Percentiles rank a stretch among this genome's conserved stretches.
Conservation (phyloP, 2,329 filamentous ascomycete species). For the Colletotrichum godetiae region DNA sequence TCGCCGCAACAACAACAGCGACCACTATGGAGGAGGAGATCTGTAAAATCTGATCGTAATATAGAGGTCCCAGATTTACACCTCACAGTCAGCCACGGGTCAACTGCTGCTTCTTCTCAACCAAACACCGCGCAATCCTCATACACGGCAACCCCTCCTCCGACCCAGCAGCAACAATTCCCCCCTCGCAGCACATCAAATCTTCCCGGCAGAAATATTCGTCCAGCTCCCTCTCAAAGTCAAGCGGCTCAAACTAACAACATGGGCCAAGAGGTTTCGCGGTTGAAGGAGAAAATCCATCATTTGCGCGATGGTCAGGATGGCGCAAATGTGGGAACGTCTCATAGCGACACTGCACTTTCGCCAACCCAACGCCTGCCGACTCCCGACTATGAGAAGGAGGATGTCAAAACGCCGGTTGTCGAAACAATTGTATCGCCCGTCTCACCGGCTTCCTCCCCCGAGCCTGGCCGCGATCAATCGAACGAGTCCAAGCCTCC, state of each 20-base stretch:
- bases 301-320: constrained; percentile 21
- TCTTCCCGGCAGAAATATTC: constrained; percentile 44
- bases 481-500: constrained; percentile 35
- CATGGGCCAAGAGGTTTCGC: constrained; percentile 49
- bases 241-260: constrained; percentile 29
- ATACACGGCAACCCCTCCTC: constrained; percentile 15
- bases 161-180: constrained; percentile 16
- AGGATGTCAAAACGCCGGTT: constrained; percentile 52
- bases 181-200: constrained; percentile 31
- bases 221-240: constrained; percentile 34
- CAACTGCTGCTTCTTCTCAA: constrained; percentile 54
- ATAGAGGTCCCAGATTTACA: constrained; percentile 61
- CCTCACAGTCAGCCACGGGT: constrained; percentile 61
- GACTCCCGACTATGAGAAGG: constrained; percentile 60
- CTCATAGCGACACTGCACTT: constrained; percentile 29
- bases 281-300: constrained; percentile 40
- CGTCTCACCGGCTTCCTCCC: constrained; percentile 57
- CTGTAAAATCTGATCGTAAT: constrained; percentile 59
- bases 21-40: constrained; percentile 62
- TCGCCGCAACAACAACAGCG: constrained; percentile 46
- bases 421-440: constrained; percentile 53
- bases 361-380: constrained; percentile 51
- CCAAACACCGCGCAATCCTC: constrained; percentile 28
- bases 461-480: constrained; percentile 46
- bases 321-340: constrained; percentile 25